phyloP scores from a whole-genome alignment of 2,329 filamentous ascomycete species.

The Pyrenophora teres region DNA sequence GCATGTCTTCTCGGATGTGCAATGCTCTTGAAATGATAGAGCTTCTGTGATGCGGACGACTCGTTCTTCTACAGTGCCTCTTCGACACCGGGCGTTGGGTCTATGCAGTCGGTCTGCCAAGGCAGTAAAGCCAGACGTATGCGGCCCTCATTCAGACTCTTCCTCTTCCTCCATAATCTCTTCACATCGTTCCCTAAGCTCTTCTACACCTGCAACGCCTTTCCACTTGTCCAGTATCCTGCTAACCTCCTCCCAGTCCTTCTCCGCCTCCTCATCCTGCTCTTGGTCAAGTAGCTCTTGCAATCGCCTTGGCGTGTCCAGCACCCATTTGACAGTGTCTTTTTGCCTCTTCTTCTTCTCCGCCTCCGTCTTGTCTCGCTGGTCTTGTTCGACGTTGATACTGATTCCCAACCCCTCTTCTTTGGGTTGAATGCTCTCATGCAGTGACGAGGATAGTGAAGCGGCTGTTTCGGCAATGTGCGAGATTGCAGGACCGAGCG shows the following conservation, averaged over 20 bases:
- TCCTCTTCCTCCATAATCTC: constrained; percentile 38
- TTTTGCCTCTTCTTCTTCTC: constrained; percentile 50
- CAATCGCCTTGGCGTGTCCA: constrained; percentile 65
- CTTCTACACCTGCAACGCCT: constrained; percentile 50
- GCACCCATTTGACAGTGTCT: constrained; percentile 65
- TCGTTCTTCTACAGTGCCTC: too few species aligned
- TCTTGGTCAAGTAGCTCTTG: constrained; percentile 63
- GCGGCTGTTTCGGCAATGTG: constrained; percentile 70
- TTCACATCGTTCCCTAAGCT: constrained; percentile 47
- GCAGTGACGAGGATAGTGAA: constrained; percentile 48
- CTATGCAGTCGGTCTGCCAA: too few species aligned
- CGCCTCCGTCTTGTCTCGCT: constrained; percentile 27
- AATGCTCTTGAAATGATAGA: too few species aligned
- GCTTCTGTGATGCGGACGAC: too few species aligned
- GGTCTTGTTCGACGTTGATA: constrained; percentile 29
- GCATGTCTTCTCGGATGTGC: too few species aligned
- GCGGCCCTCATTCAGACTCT: constrained; percentile 27
- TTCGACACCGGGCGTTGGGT: too few species aligned
- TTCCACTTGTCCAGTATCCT: constrained; percentile 52
- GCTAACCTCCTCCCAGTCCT: constrained; percentile 53
- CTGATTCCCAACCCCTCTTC: constrained; percentile 32
- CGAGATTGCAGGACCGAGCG: constrained; percentile 72
- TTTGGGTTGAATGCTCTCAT: constrained; percentile 29
- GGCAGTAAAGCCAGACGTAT: neutral
- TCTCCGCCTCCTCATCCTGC: constrained; percentile 63